Conservation (phyloP, 2,329 filamentous ascomycete genomes). For the Esteya vermicola region DNA sequence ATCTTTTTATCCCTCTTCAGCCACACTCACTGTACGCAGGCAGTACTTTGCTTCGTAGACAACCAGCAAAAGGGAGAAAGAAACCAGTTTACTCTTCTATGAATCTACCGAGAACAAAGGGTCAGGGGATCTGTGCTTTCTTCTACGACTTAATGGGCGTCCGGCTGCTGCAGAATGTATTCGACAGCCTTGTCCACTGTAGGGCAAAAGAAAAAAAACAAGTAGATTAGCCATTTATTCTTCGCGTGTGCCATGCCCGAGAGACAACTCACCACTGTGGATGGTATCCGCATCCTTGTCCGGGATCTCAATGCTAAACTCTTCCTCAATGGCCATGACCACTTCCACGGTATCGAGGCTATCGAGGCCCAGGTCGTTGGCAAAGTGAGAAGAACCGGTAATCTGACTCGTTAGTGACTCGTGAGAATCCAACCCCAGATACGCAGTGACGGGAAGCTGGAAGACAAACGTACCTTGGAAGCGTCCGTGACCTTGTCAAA, state of each 20-base stretch:
- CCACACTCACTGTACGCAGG: too few species aligned
- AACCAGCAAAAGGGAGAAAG: too few species aligned
- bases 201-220: background rate
- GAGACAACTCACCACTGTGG: slow-evolving; percentile 63
- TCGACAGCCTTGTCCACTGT: slow-evolving; percentile 86
- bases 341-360: slow-evolving; percentile 98
- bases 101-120: background rate
- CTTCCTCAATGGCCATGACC: slow-evolving; percentile 98
- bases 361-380: slow-evolving; percentile 93
- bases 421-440: slow-evolving; percentile 5
- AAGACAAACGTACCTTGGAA: slow-evolving; percentile 37
- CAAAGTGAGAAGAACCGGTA: slow-evolving; percentile 72
- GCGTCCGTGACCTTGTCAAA: slow-evolving; percentile 87
- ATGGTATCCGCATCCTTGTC: slow-evolving; percentile 93
- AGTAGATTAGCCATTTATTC: background rate
- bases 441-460: background rate
- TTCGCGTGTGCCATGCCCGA: background rate
- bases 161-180: slow-evolving; percentile 86
- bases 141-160: slow-evolving; percentile 50
- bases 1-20: too few species aligned
- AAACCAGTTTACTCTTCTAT: too few species aligned
- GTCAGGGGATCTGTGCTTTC: background rate
- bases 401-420: slow-evolving; percentile 61
- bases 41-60: too few species aligned
- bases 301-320: slow-evolving; percentile 86